phyloP scores from a whole-genome alignment of 257 asterid genomes.

The Coffea canephora region DNA sequence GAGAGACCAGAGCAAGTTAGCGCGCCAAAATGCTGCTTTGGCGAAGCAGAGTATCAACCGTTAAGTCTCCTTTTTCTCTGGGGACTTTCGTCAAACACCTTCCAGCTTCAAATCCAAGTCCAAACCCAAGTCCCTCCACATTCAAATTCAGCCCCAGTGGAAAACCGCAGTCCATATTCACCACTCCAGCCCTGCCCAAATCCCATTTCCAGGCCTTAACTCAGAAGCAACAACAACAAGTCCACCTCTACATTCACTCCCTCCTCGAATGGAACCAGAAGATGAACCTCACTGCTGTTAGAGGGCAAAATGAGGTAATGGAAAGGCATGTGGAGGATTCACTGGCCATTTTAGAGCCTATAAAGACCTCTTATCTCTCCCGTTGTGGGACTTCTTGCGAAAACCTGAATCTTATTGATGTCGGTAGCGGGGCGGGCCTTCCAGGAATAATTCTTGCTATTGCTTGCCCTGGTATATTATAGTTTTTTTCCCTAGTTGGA shows the following conservation, averaged over 20 bases:
- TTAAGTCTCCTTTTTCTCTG: slow-evolving; percentile 26
- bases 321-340: slow-evolving; percentile 93
- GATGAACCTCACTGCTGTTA: slow-evolving; percentile 88
- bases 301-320: slow-evolving; percentile 77
- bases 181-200: slow-evolving; percentile 20
- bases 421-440: slow-evolving; percentile 96
- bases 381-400: slow-evolving; percentile 59
- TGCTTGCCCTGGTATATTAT: slow-evolving; percentile 67
- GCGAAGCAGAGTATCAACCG: no score
- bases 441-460: slow-evolving; percentile 88
- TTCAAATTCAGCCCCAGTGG: slow-evolving; percentile 22
- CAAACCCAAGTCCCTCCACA: slow-evolving; percentile 16
- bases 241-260: slow-evolving; percentile 56
- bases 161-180: slow-evolving; percentile 8
- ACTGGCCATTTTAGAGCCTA: slow-evolving; percentile 64
- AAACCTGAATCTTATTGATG: slow-evolving; percentile 68
- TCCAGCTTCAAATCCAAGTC: slow-evolving; percentile 21
- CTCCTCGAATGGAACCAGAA: slow-evolving; percentile 97
- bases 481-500: neutral
- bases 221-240: slow-evolving; percentile 55
- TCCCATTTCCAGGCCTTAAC: slow-evolving; percentile 46
- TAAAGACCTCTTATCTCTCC: slow-evolving; percentile 45
- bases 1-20: no score
- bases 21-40: no score
- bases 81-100: slow-evolving; percentile 68